Conservation (phyloP, 306 rosid genomes). For the Spatholobus suberectus region DNA sequence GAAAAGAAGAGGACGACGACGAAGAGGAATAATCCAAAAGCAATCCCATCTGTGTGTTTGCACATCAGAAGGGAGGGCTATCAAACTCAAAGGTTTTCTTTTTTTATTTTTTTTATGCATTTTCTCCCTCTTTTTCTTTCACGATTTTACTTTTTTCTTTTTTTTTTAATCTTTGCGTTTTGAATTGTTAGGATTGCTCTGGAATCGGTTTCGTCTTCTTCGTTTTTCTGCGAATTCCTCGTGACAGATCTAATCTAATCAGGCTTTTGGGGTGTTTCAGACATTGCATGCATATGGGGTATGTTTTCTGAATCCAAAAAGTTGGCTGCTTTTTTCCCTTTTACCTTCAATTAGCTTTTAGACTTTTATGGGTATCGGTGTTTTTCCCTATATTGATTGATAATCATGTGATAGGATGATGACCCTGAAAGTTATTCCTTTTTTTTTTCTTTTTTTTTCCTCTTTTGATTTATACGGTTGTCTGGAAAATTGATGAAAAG, state of each 20-base stretch:
- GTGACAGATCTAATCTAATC: slow-evolving; percentile 42
- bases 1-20: slow-evolving; percentile 22
- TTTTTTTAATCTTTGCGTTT: background rate
- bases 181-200: slow-evolving; percentile 44
- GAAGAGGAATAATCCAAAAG: slow-evolving; percentile 48
- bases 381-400: slow-evolving; percentile 18
- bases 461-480: slow-evolving; percentile 21
- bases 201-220: slow-evolving; percentile 37
- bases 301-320: slow-evolving; percentile 51
- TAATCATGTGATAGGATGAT: slow-evolving; percentile 35
- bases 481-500: slow-evolving; percentile 20
- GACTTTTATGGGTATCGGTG: slow-evolving; percentile 2
- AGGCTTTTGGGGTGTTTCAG: slow-evolving; percentile 38
- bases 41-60: slow-evolving; percentile 51
- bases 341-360: slow-evolving; percentile 5
- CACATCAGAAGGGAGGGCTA: slow-evolving; percentile 51
- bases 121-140: background rate
- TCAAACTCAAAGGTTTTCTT: slow-evolving; percentile 28
- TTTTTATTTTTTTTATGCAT: background rate
- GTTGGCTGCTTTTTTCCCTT: slow-evolving; percentile 24
- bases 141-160: background rate
- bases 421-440: background rate
- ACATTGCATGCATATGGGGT: slow-evolving; percentile 61
- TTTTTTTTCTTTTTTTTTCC: no score
- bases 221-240: slow-evolving; percentile 27